phyloP scores from a whole-genome alignment of 768 basidiomycete genomes.

The Suillus plorans region DNA sequence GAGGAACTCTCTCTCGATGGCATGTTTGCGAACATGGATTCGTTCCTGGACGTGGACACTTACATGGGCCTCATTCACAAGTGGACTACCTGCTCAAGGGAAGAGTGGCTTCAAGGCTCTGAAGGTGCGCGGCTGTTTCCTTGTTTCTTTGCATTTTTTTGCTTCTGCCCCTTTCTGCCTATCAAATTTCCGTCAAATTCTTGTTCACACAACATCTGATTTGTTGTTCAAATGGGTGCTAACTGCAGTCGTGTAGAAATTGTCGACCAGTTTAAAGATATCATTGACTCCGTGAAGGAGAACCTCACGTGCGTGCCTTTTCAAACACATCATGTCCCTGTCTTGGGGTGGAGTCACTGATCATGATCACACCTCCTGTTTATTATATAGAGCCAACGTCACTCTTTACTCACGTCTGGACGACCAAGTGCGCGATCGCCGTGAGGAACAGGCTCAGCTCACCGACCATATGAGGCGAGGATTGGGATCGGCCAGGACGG shows the following conservation, averaged over 20 bases:
- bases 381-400: conserved; percentile 20
- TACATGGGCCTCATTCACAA: conserved; percentile 22
- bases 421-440: conserved; percentile 22
- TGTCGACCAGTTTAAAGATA: conserved; percentile 3
- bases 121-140: conserved; percentile 22
- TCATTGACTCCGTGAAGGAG: conserved; percentile 24
- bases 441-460: conserved; percentile 17
- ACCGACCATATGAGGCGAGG: conserved; percentile 17
- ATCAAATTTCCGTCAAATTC: conserved; percentile 17
- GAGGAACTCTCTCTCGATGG: conserved; percentile 12
- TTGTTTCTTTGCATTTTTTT: neutral
- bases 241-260: conserved; percentile 3
- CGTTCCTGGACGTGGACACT: conserved; percentile 22
- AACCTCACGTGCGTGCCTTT: conserved; percentile 23
- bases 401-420: conserved; percentile 19
- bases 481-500: conserved; percentile 17
- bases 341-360: conserved; percentile 7
- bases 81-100: conserved; percentile 28
- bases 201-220: conserved; percentile 20
- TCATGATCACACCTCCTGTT: conserved; percentile 5
- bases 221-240: neutral
- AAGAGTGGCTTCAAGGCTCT: conserved; percentile 31
- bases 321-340: neutral
- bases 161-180: conserved; percentile 18
- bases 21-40: conserved; percentile 20